phyloP scores from a whole-genome alignment of 345 rosid species.

The Eucalyptus lansdowneana region DNA sequence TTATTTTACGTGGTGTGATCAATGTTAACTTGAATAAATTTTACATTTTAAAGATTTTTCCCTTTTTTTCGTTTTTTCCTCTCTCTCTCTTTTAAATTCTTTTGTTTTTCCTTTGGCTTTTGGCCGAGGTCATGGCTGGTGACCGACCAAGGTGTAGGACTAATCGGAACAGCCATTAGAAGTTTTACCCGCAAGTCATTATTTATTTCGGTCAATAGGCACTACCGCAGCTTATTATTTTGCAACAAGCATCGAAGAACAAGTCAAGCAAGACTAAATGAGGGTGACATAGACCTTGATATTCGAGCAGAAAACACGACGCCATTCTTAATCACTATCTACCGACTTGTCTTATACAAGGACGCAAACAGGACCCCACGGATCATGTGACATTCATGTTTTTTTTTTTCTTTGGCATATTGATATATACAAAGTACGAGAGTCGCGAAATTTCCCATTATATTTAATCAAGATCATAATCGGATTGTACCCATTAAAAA shows the following conservation, averaged over 20 bases:
- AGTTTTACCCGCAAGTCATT: background rate
- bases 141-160: no score
- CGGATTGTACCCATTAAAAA: background rate
- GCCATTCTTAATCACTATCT: background rate
- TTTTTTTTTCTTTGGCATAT: no score
- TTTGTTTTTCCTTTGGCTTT: no score
- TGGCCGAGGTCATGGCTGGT: no score
- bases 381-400: background rate
- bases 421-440: background rate
- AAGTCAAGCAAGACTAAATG: background rate
- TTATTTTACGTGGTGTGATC: no score
- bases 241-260: background rate
- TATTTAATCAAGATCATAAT: background rate
- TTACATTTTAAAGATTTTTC: no score
- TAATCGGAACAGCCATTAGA: background rate
- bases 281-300: background rate
- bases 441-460: background rate
- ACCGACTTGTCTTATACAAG: background rate
- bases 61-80: no score
- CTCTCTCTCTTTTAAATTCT: no score
- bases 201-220: background rate
- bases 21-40: no score
- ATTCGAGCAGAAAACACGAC: background rate
- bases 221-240: background rate
- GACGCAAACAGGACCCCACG: background rate